Conservation (phyloP, 768 basidiomycete genomes). For the Lentinula sp. region DNA sequence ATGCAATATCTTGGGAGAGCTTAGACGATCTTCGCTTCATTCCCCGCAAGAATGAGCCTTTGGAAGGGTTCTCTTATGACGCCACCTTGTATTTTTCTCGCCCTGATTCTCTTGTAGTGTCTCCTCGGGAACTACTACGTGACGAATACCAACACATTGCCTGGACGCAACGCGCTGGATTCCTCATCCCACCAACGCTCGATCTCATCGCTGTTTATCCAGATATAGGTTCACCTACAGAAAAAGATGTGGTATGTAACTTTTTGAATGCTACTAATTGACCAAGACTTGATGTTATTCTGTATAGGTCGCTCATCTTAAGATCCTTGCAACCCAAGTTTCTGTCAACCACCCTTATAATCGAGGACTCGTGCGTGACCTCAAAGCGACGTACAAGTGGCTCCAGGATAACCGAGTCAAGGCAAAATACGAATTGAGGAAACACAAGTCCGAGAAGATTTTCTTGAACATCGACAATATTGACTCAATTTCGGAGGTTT, state of each 20-base stretch:
- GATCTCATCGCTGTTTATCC: slow-evolving; percentile 27
- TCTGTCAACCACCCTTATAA: slow-evolving; percentile 18
- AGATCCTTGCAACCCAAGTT: slow-evolving; percentile 22
- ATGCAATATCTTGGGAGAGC: slow-evolving; percentile 17
- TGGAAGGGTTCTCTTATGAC: background rate
- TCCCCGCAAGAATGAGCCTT: slow-evolving; percentile 20
- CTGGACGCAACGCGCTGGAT: slow-evolving; percentile 44
- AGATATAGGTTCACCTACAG: slow-evolving; percentile 31
- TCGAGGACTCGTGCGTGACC: slow-evolving; percentile 25
- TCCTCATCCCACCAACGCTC: slow-evolving; percentile 20
- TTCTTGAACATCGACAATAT: slow-evolving; percentile 45
- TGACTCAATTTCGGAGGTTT: slow-evolving; percentile 16
- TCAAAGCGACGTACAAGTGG: slow-evolving; percentile 38
- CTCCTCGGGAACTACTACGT: slow-evolving; percentile 31
- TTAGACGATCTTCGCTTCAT: slow-evolving; percentile 33
- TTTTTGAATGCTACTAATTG: background rate
- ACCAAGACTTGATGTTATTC: background rate
- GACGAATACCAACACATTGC: slow-evolving; percentile 31
- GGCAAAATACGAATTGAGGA: slow-evolving; percentile 12
- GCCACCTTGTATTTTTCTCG: slow-evolving; percentile 14
- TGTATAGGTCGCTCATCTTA: slow-evolving; percentile 35
- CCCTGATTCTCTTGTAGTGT: slow-evolving; percentile 24
- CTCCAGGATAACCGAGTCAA: slow-evolving; percentile 24
- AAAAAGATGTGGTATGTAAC: slow-evolving; percentile 36
- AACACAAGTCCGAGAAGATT: slow-evolving; percentile 18